A percentile compares a stretch with the other conserved stretches of the same genome.
Evolutionary conservation across 2,329 filamentous ascomycete genomes (phyloP).

Genomic region (Berkeleyomyces rouxiae): DNA sequence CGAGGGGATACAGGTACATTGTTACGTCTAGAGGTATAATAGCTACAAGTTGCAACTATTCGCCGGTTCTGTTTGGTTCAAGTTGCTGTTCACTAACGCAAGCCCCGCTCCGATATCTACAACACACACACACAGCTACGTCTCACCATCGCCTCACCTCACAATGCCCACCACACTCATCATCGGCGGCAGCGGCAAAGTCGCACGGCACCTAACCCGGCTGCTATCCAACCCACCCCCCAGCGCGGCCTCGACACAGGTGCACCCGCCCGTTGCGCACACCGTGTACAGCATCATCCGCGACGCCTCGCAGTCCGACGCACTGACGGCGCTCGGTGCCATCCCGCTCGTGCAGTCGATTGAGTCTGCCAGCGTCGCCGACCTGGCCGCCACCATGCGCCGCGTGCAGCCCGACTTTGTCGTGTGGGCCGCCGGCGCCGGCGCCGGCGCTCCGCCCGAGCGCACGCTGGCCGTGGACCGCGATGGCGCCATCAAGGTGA

Average conservation of each 20-base stretch:
- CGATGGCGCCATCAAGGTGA: slow-evolving; percentile 28
- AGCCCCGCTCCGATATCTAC: neutral
- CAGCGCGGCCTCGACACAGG: neutral
- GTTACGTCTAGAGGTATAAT: no score
- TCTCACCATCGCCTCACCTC: neutral
- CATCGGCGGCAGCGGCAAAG: slow-evolving; percentile 18
- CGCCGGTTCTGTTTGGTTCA: no score
- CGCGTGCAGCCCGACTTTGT: slow-evolving; percentile 20
- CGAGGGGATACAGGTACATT: no score
- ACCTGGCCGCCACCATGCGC: slow-evolving; percentile 23
- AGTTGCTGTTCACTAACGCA: no score
- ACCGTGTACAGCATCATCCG: slow-evolving; percentile 20
- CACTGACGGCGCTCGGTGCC: slow-evolving; percentile 25
- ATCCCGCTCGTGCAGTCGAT: slow-evolving; percentile 28
- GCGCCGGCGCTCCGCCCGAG: slow-evolving; percentile 18
- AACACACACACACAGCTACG: neutral
- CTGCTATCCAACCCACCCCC: slow-evolving; percentile 10
- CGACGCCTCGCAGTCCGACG: slow-evolving; percentile 20
- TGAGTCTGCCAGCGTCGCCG: slow-evolving; percentile 23
- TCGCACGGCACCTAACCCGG: slow-evolving; percentile 16
- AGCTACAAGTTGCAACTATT: no score
- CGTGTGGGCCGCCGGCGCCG: slow-evolving; percentile 21
- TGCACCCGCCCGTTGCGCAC: slow-evolving; percentile 12
- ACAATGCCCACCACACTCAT: slow-evolving; percentile 18
- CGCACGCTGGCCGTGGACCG: slow-evolving; percentile 29